These are phyloP conservation scores for Cadophora malorum DNA, from an alignment of 2,329 filamentous ascomycete genomes.

Conservation along the genomic window DNA sequence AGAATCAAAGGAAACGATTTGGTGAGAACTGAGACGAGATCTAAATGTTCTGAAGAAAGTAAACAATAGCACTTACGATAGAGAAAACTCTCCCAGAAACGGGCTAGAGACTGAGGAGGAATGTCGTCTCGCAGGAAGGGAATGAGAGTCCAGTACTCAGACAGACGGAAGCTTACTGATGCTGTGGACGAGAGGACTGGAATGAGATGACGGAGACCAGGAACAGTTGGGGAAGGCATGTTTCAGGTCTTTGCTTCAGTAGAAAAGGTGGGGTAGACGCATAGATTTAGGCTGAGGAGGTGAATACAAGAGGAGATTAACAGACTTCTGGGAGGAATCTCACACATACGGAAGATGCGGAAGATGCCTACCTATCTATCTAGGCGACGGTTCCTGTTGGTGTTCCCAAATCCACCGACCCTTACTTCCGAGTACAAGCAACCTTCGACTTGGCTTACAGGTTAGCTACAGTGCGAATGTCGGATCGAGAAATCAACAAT, in stretches of 20 bases:
- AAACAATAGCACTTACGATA: slow-evolving; percentile 4
- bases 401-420: no score
- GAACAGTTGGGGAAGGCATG: slow-evolving; percentile 14
- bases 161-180: slow-evolving; percentile 27
- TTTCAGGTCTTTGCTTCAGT: background rate
- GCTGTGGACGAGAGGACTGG: slow-evolving; percentile 31
- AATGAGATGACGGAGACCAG: slow-evolving; percentile 20
- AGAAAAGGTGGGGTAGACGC: no score
- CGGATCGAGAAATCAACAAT: no score
- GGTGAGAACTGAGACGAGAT: no score
- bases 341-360: no score
- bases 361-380: no score
- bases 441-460: background rate
- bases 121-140: slow-evolving; percentile 28
- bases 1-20: no score
- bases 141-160: slow-evolving; percentile 29
- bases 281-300: background rate
- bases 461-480: background rate
- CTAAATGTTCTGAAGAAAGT: no score
- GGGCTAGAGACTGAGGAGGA: slow-evolving; percentile 21
- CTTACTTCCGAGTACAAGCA: background rate
- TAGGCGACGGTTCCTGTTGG: no score
- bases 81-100: slow-evolving; percentile 28
- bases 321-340: no score
- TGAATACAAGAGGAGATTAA: background rate